Percentiles rank a stretch among this genome's conserved stretches.
Conservation (phyloP, 441 rosid genomes). For the Brassica balearica region DNA sequence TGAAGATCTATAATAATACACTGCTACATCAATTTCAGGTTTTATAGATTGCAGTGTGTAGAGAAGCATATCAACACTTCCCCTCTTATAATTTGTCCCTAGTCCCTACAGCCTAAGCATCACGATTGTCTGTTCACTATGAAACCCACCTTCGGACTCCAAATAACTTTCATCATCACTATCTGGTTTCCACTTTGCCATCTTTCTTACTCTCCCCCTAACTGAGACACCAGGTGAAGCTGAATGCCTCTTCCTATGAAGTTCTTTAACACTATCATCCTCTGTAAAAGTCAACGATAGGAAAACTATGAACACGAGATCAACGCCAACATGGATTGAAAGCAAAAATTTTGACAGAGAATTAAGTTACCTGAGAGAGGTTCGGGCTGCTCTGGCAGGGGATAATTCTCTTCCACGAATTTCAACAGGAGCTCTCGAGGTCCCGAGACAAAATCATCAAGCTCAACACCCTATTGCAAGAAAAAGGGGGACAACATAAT, state of each 20-base stretch:
- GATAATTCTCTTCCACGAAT: slow-evolving; percentile 98
- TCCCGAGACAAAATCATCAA: slow-evolving; percentile 99
- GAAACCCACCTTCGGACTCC: slow-evolving; percentile 81
- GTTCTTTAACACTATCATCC: slow-evolving; percentile 90
- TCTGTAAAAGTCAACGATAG: slow-evolving; percentile 52
- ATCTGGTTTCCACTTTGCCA: slow-evolving; percentile 87
- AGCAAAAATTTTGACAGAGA: slow-evolving; percentile 31
- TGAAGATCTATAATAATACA: slow-evolving; percentile 15
- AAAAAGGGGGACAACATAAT: slow-evolving; percentile 21
- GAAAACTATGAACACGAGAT: slow-evolving; percentile 24
- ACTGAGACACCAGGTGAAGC: slow-evolving; percentile 92
- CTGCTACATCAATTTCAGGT: slow-evolving; percentile 8
- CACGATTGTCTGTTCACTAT: slow-evolving; percentile 28
- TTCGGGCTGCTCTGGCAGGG: slow-evolving; percentile 96
- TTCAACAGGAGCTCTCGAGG: slow-evolving; percentile 98
- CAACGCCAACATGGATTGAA: slow-evolving; percentile 24
- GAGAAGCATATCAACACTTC: slow-evolving; percentile 19
- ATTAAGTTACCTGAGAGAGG: slow-evolving; percentile 72
- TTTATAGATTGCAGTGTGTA: slow-evolving; percentile 14
- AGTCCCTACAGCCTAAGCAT: slow-evolving; percentile 33
- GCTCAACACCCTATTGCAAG: slow-evolving; percentile 82
- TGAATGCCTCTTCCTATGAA: slow-evolving; percentile 93
- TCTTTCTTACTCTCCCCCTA: slow-evolving; percentile 97
- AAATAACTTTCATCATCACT: slow-evolving; percentile 91
- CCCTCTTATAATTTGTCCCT: slow-evolving; percentile 17